A percentile compares a stretch with the other conserved stretches of the same genome.
These are phyloP conservation scores for Ganoderma lucidum DNA, from an alignment of 1,284 basidiomycete genomes.

Conservation along the genomic window DNA sequence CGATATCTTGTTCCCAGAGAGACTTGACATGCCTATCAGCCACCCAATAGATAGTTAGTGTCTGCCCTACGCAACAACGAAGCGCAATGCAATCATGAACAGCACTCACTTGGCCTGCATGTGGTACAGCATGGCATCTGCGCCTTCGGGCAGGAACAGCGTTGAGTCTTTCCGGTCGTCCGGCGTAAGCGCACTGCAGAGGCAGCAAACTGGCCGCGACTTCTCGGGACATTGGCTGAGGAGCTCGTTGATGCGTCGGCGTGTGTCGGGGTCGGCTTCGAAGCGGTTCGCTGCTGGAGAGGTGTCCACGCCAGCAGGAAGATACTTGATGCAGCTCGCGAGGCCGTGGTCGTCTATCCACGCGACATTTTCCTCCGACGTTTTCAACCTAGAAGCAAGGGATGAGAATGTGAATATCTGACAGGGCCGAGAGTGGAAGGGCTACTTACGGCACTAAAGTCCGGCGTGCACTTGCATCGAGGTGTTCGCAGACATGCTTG, in stretches of 20 bases:
- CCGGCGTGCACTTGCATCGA: background rate
- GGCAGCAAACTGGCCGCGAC: background rate
- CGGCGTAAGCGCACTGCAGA: background rate
- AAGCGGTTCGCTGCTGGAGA: constrained; percentile 2
- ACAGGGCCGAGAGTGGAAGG: background rate
- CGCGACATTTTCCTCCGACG: background rate
- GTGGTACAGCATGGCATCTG: constrained; percentile 16
- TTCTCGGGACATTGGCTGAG: background rate
- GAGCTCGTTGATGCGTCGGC: background rate
- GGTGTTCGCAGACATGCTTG: background rate
- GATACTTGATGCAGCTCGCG: background rate
- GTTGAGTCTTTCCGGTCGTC: background rate
- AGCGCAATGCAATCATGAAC: background rate
- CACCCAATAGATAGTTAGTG: background rate
- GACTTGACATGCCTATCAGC: background rate
- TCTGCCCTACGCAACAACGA: background rate
- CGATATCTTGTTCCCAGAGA: background rate
- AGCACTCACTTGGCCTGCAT: constrained; percentile 13
- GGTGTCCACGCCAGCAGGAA: background rate
- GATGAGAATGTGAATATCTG: background rate
- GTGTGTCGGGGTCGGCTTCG: background rate
- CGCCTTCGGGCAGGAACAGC: background rate
- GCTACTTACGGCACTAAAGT: background rate
- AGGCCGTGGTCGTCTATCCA: background rate
- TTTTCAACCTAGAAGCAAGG: background rate